Percentiles rank a stretch among this genome's conserved stretches.
phyloP scores from a whole-genome alignment of 2,329 filamentous ascomycete species.

The Pestalotiopsis sp. region DNA sequence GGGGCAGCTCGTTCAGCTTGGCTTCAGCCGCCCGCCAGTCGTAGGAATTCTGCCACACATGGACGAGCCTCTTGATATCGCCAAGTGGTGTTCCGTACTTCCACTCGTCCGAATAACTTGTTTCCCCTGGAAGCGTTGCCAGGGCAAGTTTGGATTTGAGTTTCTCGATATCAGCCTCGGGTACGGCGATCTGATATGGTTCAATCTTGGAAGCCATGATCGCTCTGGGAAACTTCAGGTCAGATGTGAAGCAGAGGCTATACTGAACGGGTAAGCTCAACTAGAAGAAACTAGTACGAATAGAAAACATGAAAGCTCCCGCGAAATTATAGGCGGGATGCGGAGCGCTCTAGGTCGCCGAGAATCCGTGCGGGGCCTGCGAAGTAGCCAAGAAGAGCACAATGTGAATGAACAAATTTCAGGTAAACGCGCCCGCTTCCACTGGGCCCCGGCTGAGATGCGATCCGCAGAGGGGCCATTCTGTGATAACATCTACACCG shows the following conservation, averaged over 20 bases:
- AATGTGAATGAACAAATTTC: too few species aligned
- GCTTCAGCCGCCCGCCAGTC: conserved; percentile 39
- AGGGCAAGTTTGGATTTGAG: not conserved
- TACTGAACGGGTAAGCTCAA: not conserved
- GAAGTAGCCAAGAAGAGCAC: too few species aligned
- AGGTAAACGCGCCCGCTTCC: too few species aligned
- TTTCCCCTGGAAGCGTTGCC: not conserved
- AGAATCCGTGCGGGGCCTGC: too few species aligned
- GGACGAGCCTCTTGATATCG: conserved; percentile 36
- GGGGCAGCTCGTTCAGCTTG: conserved; percentile 37
- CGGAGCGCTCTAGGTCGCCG: too few species aligned
- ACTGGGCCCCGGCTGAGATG: too few species aligned
- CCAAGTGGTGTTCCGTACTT: conserved; percentile 39
- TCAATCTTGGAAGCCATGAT: not conserved
- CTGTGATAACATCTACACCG: too few species aligned
- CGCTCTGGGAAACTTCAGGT: not conserved
- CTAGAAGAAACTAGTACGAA: too few species aligned
- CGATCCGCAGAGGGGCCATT: too few species aligned
- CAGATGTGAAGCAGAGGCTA: not conserved
- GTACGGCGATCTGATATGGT: not conserved
- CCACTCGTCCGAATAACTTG: conserved; percentile 32
- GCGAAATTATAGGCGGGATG: too few species aligned
- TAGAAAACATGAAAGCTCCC: too few species aligned
- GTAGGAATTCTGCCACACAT: conserved; percentile 37
- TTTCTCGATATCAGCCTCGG: not conserved